Percentiles rank a stretch among this genome's conserved stretches.
Evolutionary conservation across 805 yeast species (phyloP).

Genomic region (Yamadazyma nakazawae): DNA sequence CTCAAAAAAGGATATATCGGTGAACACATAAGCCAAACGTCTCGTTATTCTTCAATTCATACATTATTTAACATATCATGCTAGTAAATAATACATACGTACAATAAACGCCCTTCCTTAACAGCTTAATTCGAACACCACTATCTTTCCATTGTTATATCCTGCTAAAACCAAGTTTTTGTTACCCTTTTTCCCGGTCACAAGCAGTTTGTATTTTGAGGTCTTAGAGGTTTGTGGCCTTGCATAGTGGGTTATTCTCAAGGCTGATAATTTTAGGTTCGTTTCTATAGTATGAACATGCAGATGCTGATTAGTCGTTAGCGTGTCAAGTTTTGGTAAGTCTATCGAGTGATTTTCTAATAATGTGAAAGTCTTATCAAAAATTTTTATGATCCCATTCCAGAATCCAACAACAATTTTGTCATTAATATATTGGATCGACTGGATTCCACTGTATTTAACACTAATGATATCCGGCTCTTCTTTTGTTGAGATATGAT

Average conservation of each 20-base stretch:
- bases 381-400: constrained; percentile 47
- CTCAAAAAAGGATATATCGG: constrained; percentile 7
- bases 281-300: constrained; percentile 1
- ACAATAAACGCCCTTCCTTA: background rate
- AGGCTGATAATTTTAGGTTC: constrained; percentile 1
- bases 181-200: background rate
- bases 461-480: constrained; percentile 8
- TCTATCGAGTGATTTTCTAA: constrained; percentile 12
- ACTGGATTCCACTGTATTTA: constrained; percentile 20
- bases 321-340: constrained; percentile 11
- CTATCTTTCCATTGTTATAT: constrained; percentile 13
- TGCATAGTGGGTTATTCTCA: background rate
- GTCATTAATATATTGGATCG: constrained; percentile 22
- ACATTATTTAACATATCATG: background rate
- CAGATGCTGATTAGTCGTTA: constrained; percentile 3
- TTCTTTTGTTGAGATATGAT: background rate
- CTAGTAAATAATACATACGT: background rate
- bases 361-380: constrained; percentile 7
- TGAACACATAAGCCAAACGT: constrained; percentile 3
- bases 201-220: constrained; percentile 7
- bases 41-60: background rate
- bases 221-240: background rate
- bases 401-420: constrained; percentile 39
- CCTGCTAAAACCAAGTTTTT: constrained; percentile 10
- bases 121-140: constrained; percentile 8